Evolutionary conservation across 805 yeast species (phyloP), one percentile per base, ranked within the genome.

Genomic region (Candida silvatica): DNA sequence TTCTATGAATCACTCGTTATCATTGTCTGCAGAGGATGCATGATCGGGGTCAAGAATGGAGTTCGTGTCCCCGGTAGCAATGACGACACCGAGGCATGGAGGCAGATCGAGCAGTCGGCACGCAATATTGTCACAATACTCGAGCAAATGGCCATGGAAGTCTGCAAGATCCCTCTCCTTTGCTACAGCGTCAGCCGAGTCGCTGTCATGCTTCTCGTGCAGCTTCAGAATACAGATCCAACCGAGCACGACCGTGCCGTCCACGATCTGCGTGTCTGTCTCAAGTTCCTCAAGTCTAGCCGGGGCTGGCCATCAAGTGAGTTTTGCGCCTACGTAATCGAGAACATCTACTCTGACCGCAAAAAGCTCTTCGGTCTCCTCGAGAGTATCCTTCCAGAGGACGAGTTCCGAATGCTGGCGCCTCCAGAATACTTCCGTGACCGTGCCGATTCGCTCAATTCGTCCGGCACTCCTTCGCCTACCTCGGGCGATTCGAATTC

Each of bases 71-170:
- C n/a, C n/a, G 67, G 68, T 12, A 44, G 70, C 15, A 47, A 60
- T 59, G 55, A 63, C 54, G 24, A 20, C 37, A 73, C 73, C 49
- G 80, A 82, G 3, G 71, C 80, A 11, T 74, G 82, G 78, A 80
- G 84, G 9, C 76, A 80, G 36, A 79, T 83, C 7, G 80, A 79
- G 61, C 82, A 78, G 52, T 81, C 87, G 1, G 83, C 88, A 3
- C 72, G 82, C 46, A 78, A 78, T 79, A 77, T 81, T 16, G 32
- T 37, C 2, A 28, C 27, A 17, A 36, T 39, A 9, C 26, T 36
- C 14, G 32, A 39, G 12, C 14, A 16, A 5, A 15, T 32, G 3
- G 39, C 38, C 8, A 19, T 27, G 16, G 31, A 32, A 15, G 37
- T 32, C 12, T 15, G 22, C 5, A 17, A 29, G 3, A 37, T 37